Evolutionary conservation across 1,284 basidiomycete genomes (phyloP).

Genomic region (Sanghuangporus baumii): DNA sequence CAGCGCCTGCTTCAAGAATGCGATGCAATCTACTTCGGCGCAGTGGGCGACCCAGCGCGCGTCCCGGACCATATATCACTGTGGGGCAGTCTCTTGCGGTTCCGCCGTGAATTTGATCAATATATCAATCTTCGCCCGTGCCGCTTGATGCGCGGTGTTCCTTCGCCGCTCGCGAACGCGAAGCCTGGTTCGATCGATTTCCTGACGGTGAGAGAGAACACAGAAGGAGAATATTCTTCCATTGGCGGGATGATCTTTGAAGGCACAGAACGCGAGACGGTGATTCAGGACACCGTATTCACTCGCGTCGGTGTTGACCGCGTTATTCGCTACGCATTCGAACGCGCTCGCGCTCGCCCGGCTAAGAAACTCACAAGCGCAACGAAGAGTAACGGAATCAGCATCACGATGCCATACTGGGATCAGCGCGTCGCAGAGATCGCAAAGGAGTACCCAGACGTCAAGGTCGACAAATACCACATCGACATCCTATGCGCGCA

Average conservation of each 20-base stretch:
- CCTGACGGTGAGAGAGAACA: constrained; percentile 49
- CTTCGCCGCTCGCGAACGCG: constrained; percentile 36
- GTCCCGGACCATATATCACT: constrained; percentile 53
- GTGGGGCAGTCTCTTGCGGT: constrained; percentile 46
- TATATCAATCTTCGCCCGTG: constrained; percentile 51
- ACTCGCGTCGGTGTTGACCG: constrained; percentile 45
- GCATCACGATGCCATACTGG: constrained; percentile 44
- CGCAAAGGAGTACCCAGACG: constrained; percentile 45
- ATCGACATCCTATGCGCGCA: constrained; percentile 43
- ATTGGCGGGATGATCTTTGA: constrained; percentile 39
- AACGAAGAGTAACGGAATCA: constrained; percentile 46
- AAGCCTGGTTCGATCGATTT: constrained; percentile 40
- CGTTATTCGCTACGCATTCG: constrained; percentile 49
- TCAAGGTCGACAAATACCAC: constrained; percentile 46
- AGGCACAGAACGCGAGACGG: constrained; percentile 31
- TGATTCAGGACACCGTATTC: constrained; percentile 39
- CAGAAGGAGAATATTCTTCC: constrained; percentile 51
- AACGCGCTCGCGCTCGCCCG: constrained; percentile 41
- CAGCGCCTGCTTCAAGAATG: constrained; percentile 25
- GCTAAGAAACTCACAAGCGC: constrained; percentile 48
- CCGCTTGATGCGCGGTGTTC: constrained; percentile 44
- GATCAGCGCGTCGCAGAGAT: constrained; percentile 43
- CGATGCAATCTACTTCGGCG: constrained; percentile 36
- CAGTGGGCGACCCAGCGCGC: constrained; percentile 34
- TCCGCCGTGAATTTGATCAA: constrained; percentile 49